Base-by-base conservation (phyloP, 768 basidiomycete species). In the Calocybe gangraenosa region DNA sequence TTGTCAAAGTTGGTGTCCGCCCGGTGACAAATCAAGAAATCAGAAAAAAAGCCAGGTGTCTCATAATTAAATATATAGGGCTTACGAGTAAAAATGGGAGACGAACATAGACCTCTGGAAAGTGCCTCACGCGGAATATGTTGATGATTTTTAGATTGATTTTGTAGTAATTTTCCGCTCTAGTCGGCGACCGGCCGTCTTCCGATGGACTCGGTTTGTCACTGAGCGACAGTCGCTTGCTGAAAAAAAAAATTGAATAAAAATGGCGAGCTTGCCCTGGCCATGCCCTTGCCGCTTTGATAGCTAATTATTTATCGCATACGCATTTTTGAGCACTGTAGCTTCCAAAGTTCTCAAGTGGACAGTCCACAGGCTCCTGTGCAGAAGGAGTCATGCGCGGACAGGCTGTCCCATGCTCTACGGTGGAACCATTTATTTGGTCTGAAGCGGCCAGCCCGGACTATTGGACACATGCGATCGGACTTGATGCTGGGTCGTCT, bases 161-260 rank as follows among this genome's bases (percentile, higher is more conserved):
- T 54, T 56, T 59, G 38, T 48, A 65, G 68, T 68, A 64, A 74
- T 66, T 66, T 65, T 63, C 72, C 72, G 72, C 54, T 59, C 61
- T 65, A 62, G 66, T 74, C 72, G 72, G 72, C 54, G 44, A 44
- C 64, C 63, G 63, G 63, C 63, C 59, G 59, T 54, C 34, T 33
- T 62, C 66, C 65, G 64, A 61, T 48, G 52, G 50, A 53, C 49
- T 60, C 61, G 64, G 63, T 57, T 36, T 38, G 31, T 40, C 40
- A 11, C 28, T 7, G 22, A 28, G 38, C 23, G 38, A 42, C n/a
- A n/a, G n/a, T n/a, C n/a, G n/a, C n/a, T n/a, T n/a, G n/a, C n/a
- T n/a, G n/a, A n/a, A n/a, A n/a, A n/a, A 33, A 32, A 14, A 8
- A 20, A 20, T 13, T 11, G 20, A 15, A 15, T 22, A n/a, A 22